A percentile compares a stretch with the other conserved stretches of the same genome.
Conservation (phyloP, 441 rosid species). For the Adansonia grandidieri region DNA sequence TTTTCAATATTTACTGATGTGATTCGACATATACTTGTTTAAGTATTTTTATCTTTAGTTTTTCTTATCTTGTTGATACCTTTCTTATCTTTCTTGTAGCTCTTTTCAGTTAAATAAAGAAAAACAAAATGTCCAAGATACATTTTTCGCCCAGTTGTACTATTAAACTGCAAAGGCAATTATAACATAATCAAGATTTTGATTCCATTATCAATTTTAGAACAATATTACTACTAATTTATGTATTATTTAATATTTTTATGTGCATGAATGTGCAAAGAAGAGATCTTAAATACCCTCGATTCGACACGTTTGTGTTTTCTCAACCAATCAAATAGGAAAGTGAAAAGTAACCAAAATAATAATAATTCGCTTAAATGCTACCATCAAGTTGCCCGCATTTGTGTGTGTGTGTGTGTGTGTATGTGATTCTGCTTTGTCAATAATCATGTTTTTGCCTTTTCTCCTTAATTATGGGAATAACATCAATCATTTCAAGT, state of each 20-base stretch:
- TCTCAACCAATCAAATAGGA: not conserved
- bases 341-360: not conserved
- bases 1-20: not conserved
- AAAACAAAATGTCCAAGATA: not conserved
- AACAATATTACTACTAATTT: not conserved
- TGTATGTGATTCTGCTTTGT: not conserved
- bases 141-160: not conserved
- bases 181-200: not conserved
- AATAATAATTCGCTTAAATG: not conserved
- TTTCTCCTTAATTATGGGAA: conserved; percentile 10
- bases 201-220: not conserved
- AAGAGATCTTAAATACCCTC: not conserved
- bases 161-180: not conserved
- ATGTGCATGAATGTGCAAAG: not conserved
- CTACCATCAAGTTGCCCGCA: not conserved
- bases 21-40: not conserved
- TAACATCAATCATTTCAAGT: conserved; percentile 11
- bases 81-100: not conserved
- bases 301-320: not conserved
- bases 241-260: not conserved
- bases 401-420: too few relatives aligned
- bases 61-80: not conserved
- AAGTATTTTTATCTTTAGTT: not conserved
- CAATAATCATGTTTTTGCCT: not conserved
- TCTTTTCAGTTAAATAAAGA: not conserved